phyloP scores from a whole-genome alignment of 345 rosid genomes.

The Syzygium aromaticum region DNA sequence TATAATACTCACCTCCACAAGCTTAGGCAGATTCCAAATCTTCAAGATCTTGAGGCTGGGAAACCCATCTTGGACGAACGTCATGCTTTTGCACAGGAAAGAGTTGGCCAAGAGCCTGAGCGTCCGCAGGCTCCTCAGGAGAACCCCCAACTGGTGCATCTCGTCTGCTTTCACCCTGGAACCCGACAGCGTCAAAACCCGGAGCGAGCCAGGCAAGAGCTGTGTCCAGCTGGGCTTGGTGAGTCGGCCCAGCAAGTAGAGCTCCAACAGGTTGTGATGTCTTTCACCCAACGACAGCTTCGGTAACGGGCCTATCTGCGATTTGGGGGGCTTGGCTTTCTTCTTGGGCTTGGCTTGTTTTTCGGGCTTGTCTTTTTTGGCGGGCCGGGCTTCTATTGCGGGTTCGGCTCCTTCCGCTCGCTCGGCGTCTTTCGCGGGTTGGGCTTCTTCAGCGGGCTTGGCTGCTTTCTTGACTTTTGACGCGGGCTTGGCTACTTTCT shows the following conservation, averaged over 20 bases:
- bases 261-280: not conserved
- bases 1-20: accelerated
- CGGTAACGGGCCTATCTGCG: not conserved
- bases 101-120: not conserved
- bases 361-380: accelerated
- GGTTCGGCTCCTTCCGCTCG: too few species aligned
- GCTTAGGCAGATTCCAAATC: not conserved
- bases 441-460: not conserved
- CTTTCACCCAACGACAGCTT: not conserved
- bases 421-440: not conserved
- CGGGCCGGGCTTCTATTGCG: accelerated
- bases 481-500: too few species aligned
- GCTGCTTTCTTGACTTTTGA: not conserved
- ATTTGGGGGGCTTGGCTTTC: not conserved
- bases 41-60: not conserved
- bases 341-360: not conserved
- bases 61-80: not conserved
- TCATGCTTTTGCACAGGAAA: not conserved
- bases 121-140: not conserved
- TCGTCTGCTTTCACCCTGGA: not conserved
- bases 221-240: not conserved
- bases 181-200: not conserved
- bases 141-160: not conserved
- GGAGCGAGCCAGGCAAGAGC: not conserved
- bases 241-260: not conserved